These are phyloP conservation scores for Lentinula detonsa DNA, from an alignment of 768 basidiomycete genomes.

Conservation along the genomic window DNA sequence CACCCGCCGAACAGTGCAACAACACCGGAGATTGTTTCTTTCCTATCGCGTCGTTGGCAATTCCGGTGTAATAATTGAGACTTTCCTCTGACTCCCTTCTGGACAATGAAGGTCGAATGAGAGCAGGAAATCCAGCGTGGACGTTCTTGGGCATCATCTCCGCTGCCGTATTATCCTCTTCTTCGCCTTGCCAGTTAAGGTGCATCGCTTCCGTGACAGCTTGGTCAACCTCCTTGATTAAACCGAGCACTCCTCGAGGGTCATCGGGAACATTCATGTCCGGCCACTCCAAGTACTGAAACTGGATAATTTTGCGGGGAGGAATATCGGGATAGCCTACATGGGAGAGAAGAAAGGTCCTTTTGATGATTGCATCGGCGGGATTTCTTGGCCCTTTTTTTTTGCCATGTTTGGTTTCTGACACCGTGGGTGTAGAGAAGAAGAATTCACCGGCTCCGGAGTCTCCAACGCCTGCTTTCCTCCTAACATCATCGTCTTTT, in stretches of 20 bases:
- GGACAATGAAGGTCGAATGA: not conserved
- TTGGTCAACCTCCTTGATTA: constrained; percentile 66
- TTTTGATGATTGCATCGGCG: constrained; percentile 34
- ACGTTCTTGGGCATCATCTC: not conserved
- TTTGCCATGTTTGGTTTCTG: constrained; percentile 1
- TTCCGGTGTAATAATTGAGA: constrained; percentile 49
- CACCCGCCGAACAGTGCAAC: constrained; percentile 90
- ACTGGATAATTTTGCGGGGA: constrained; percentile 69
- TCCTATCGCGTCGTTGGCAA: constrained; percentile 46
- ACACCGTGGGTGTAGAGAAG: constrained; percentile 12
- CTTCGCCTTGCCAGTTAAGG: not conserved
- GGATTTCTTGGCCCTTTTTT: not conserved
- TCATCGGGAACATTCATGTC: constrained; percentile 94
- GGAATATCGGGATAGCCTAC: constrained; percentile 50
- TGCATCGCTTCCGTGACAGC: constrained; percentile 26
- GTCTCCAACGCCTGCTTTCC: constrained; percentile 12
- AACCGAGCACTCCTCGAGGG: constrained; percentile 63
- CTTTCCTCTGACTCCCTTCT: constrained; percentile 7
- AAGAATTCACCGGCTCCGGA: constrained; percentile 28
- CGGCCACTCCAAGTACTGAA: constrained; percentile 95
- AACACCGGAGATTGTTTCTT: constrained; percentile 52
- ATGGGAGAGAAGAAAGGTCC: constrained; percentile 67
- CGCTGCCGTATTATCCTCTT: not conserved
- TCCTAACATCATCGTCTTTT: constrained; percentile 11
- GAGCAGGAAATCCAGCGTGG: not conserved